A percentile compares a stretch with the other conserved stretches of the same genome.
Evolutionary conservation across 441 rosid genomes (phyloP).

Genomic region (Eruca vesicaria): DNA sequence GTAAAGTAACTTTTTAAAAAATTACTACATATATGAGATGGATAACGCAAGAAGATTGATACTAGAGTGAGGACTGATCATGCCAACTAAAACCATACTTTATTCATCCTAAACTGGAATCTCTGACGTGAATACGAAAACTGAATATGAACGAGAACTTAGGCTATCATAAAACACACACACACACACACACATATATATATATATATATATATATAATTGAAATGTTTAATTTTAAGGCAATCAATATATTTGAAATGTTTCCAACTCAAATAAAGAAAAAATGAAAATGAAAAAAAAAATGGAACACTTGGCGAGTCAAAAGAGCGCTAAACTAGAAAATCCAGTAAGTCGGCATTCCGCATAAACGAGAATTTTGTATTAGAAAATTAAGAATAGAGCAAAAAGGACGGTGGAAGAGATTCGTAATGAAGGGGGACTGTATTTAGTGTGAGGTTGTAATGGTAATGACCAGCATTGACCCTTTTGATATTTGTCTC

Average conservation of each 20-base stretch:
- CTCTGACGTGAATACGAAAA: not conserved
- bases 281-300: not conserved
- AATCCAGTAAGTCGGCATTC: not conserved
- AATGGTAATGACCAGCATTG: slow-evolving; percentile 24
- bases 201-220: no score
- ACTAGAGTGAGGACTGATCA: slow-evolving; percentile 1
- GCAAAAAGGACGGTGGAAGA: not conserved
- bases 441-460: slow-evolving; percentile 15
- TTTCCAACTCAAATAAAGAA: not conserved
- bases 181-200: no score
- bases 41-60: not conserved
- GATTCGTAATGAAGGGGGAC: slow-evolving; percentile 15
- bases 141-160: not conserved
- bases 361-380: not conserved
- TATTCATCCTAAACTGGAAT: not conserved
- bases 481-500: not conserved
- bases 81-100: not conserved
- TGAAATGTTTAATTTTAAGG: no score
- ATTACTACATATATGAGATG: not conserved
- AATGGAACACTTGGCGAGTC: not conserved
- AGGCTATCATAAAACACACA: no score
- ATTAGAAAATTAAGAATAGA: not conserved
- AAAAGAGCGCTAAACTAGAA: not conserved
- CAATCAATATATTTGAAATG: not conserved
- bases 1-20: not conserved